Evolutionary conservation across 1,284 basidiomycete species (phyloP), one percentile per base, ranked within the genome.

Genomic region (Agroathelia rolfsii): DNA sequence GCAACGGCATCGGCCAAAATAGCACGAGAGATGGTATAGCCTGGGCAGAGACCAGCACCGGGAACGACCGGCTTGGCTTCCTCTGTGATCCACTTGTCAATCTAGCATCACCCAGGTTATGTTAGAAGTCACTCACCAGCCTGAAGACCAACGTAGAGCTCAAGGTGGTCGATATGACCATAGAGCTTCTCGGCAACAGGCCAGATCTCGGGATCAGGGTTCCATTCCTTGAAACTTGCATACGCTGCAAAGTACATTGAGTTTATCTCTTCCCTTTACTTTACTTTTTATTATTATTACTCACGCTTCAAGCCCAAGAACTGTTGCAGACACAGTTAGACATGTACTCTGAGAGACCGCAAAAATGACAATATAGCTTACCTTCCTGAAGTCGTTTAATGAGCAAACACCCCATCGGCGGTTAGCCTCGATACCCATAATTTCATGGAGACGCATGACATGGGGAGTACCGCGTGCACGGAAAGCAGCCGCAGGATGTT

Each of bases 1-100:
- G 83, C 77, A 35, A 86, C 82, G n/a, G 86, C 87, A 49, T 92
- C 88, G 43, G 77, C 75, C 23, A 93, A 72, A 46, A 93, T 93
- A 9, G 86, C 88, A 24, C 88, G 74, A 45, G 79, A 81, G 48
- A 87, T 76, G 6, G 89, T 92, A 55, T 84, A 89, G 7, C 78
- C 80, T n/a, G 84, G 83, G 55, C 85, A 86, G 34, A 86, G 66
- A 38, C 88, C 88, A 34, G 83, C 80, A 30, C 85, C 84, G 0
- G 76, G 72, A 19, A 79, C 68, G 31, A 82, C 61, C 6, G 77
- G 80, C 53, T 89, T 92, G 3, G 77, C 63, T 40, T 79, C 71
- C 46, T 85, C 81, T 4, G 82, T 79, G n/a, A n/a, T n/a, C n/a
- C n/a, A n/a, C n/a, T n/a, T n/a, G n/a, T n/a, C n/a, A n/a, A n/a